Evolutionary conservation across 2,329 filamentous ascomycete species (phyloP), one percentile per base, ranked within the genome.

Genomic region (Sarocladium kiliense): DNA sequence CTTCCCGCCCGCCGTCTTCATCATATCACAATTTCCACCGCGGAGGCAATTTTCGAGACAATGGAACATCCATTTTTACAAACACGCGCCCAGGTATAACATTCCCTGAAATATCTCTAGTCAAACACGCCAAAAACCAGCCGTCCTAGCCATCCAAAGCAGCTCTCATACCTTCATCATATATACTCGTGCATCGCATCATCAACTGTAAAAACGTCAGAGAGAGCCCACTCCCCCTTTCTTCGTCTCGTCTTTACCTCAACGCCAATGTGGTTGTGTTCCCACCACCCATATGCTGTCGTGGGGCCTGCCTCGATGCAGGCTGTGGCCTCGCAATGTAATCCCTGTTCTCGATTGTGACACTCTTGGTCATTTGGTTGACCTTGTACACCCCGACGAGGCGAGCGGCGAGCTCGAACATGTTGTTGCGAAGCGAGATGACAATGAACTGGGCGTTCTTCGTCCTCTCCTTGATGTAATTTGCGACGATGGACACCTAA

Each of bases 401-500:
- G 55, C 95, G 84, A 56, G 91, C 85, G n/a, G 95, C 93, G 60
- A 99, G 84, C 78, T 99, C 94, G 72, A 99, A 99, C 94, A 99
- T 99, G 77, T 99, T 99, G 74, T 99, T 99, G 65, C 94, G 82
- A 65, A 99, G 78, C 16, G 91, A 97, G 67, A 99, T 99, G 66
- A 99, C 94, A 64, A 99, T 94, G 71, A 99, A 99, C 69, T 99
- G 94, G 1, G 94, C 95, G 73, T 99, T 99, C 80, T 97, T 97
- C 58, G 94, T 99, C 55, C 94, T 82, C 76, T 99, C 94, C 76
- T 97, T 97, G 80, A 99, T 99, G 71, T 99, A 99, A 65, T 91
- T 94, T 57, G 94, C 94, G 45, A 99, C 94, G 66, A 99, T 99
- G 1, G 91, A 96, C 39, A 97, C 89, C 90, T 93, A 63, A 16